phyloP scores from a whole-genome alignment of 345 rosid genomes.

The Syzygium aromaticum region DNA sequence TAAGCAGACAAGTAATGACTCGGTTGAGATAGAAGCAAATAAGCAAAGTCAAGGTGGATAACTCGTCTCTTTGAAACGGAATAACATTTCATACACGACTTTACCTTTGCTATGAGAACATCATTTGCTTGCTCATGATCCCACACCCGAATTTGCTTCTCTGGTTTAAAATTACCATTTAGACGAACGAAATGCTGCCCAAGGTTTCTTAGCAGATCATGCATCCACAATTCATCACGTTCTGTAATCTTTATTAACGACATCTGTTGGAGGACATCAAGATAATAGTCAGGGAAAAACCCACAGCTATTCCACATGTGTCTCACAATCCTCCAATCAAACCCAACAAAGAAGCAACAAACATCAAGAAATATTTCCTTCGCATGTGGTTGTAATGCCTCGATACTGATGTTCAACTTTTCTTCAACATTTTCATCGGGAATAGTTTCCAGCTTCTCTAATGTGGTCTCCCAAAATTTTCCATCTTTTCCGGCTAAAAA shows the following conservation, averaged over 20 bases:
- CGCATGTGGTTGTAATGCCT: no score
- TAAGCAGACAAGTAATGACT: not conserved
- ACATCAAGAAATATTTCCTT: no score
- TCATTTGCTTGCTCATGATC: not conserved
- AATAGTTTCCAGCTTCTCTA: no score
- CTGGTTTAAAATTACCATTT: not conserved
- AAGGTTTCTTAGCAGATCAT: not conserved
- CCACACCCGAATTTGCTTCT: not conserved
- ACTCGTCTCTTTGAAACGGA: not conserved
- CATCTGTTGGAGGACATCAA: fast-evolving
- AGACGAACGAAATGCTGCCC: not conserved
- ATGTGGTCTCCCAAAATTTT: no score
- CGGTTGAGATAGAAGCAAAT: fast-evolving
- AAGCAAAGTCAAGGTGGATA: not conserved
- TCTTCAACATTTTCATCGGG: no score
- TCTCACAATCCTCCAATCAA: not conserved
- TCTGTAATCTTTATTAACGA: not conserved
- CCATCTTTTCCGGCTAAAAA: no score
- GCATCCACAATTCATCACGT: not conserved
- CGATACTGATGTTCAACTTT: no score
- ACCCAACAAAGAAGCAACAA: not conserved
- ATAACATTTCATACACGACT: not conserved
- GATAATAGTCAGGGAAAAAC: no score
- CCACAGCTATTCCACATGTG: not conserved
- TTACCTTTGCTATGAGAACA: not conserved